Conservation (phyloP, 2,329 filamentous ascomycete genomes). For the Alternaria brassicae region DNA sequence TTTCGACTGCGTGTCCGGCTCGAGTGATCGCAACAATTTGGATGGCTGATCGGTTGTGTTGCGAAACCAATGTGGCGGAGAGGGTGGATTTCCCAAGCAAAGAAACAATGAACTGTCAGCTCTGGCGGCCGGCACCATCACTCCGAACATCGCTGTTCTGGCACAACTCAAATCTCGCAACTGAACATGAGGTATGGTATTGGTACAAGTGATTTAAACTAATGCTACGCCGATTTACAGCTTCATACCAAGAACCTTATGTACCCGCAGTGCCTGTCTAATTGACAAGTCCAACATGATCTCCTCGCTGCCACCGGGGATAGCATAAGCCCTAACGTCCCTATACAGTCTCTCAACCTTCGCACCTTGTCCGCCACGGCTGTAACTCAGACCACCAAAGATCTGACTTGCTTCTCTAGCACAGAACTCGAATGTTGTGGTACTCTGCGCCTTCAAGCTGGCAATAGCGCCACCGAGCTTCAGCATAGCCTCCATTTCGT, state of each 20-base stretch:
- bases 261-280: slow-evolving; percentile 85
- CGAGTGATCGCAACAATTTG: not conserved
- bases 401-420: slow-evolving; percentile 96
- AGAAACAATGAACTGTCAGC: not conserved
- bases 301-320: slow-evolving; percentile 95
- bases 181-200: not conserved
- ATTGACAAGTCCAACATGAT: slow-evolving; percentile 99
- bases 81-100: not conserved
- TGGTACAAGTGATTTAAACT: not conserved
- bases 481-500: slow-evolving; percentile 93
- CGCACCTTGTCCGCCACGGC: slow-evolving; percentile 88
- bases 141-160: not conserved
- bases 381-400: slow-evolving; percentile 93
- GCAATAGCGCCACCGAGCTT: slow-evolving; percentile 95
- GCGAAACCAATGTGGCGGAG: not conserved
- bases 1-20: not conserved
- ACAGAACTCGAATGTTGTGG: slow-evolving; percentile 96
- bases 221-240: slow-evolving; percentile 60
- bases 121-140: not conserved
- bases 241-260: slow-evolving; percentile 95
- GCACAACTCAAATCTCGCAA: not conserved
- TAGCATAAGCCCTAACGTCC: slow-evolving; percentile 92
- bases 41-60: not conserved
- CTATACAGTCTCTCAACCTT: slow-evolving; percentile 95
- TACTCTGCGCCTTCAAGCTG: slow-evolving; percentile 90